Evolutionary conservation across 2,329 filamentous ascomycete species (phyloP), one percentile per base, ranked within the genome.

Genomic region (Sporothrix humicola): DNA sequence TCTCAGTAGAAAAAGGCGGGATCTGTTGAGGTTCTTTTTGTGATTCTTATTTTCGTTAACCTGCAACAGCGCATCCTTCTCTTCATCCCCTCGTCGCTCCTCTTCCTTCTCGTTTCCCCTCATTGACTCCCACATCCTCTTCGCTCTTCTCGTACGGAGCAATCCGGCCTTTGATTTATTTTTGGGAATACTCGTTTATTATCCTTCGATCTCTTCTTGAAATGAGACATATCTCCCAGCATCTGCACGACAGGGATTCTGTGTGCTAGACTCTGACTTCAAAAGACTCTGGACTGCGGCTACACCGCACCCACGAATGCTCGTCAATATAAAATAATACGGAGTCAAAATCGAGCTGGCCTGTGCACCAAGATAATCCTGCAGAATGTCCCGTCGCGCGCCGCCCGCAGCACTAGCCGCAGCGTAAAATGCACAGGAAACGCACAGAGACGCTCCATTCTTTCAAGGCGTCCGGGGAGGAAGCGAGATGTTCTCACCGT

Each of bases 321-420:
- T 59, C 26, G 56, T 17, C 26, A 37, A 59, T 59, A 26, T 37
- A 37, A 59, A 37, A 59, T 37, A 59, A 59, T 59, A 37, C 56
- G 56, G 56, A 59, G 37, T 37, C 26, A 37, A 59, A 37, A 37
- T 56, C 10, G 26, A 26, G 23, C 56, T 26, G 4, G 20, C 31
- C 56, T 31, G 56, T 26, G 23, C 56, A 59, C 26, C 56, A 37
- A 59, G 56, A 59, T 59, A 59, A 59, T 59, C 56, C 56, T 37
- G 56, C 56, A 59, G 37, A 37, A 37, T 37, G 31, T 65, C 61
- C 61, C 42, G 20, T 44, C 42, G 61, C 42, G 37, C 17, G n/a
- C 37, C 61, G 61, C 61, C 61, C 42, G 61, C 61, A 44, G 37
- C 61, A 65, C 61, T 46, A 46, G 37, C 37, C 17, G 42, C 42